A percentile compares a stretch with the other conserved stretches of the same genome.
Evolutionary conservation across 345 rosid species (phyloP).

Genomic region (Anacardium occidentale): DNA sequence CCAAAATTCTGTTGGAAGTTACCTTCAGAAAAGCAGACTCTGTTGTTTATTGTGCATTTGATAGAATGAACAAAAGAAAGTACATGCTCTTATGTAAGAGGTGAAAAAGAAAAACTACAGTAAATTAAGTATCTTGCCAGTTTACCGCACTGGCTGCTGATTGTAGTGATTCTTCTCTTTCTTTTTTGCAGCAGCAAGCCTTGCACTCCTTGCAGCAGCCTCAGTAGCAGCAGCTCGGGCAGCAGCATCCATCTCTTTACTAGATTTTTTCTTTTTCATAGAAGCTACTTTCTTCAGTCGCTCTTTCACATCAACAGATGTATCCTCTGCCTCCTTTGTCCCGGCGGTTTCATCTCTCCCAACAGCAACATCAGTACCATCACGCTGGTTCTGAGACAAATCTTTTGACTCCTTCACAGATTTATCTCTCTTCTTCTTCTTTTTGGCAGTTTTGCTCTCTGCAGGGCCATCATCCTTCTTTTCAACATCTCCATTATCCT

Average conservation of each 20-base stretch:
- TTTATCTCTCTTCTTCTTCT: constrained; percentile 79
- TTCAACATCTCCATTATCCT: constrained; percentile 41
- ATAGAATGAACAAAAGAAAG: constrained; percentile 20
- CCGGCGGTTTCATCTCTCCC: constrained; percentile 33
- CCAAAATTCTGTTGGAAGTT: constrained; percentile 20
- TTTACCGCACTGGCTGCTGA: constrained; percentile 72
- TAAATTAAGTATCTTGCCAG: not conserved
- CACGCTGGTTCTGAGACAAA: constrained; percentile 37
- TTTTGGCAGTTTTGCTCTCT: constrained; percentile 62
- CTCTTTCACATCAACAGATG: constrained; percentile 59
- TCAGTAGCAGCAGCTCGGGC: constrained; percentile 71
- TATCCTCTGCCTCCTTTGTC: constrained; percentile 39
- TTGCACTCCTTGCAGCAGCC: constrained; percentile 72
- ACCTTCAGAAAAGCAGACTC: constrained; percentile 22
- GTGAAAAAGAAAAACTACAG: constrained; percentile 12
- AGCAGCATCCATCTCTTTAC: constrained; percentile 73
- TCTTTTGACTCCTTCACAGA: constrained; percentile 58
- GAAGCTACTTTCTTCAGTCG: constrained; percentile 59
- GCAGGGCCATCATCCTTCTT: constrained; percentile 57
- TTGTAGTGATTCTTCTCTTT: constrained; percentile 85
- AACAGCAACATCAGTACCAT: constrained; percentile 28
- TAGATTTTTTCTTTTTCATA: constrained; percentile 68
- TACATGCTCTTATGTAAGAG: constrained; percentile 24
- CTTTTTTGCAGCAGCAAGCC: constrained; percentile 81
- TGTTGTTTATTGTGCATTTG: constrained; percentile 32